Percentiles rank a stretch among this genome's conserved stretches.
These are phyloP conservation scores for Clitopilus passeckerianus DNA, from an alignment of 768 basidiomycete species.

Conservation along the genomic window DNA sequence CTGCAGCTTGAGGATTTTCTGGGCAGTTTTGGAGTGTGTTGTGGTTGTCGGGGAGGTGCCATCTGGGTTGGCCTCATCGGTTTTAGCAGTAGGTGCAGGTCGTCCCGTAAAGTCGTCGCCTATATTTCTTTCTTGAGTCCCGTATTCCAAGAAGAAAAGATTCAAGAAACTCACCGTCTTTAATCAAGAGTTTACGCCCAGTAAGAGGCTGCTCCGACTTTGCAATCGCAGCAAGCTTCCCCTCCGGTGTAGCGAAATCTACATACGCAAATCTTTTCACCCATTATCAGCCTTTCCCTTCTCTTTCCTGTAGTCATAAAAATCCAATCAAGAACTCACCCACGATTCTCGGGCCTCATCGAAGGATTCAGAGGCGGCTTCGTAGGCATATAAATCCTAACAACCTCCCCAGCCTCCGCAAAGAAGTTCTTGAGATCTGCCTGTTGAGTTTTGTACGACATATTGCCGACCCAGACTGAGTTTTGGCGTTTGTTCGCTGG, in stretches of 20 bases:
- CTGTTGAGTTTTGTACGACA: slow-evolving; percentile 83
- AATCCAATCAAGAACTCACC: slow-evolving; percentile 43
- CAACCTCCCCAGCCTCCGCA: slow-evolving; percentile 66
- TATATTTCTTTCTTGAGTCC: slow-evolving; percentile 25
- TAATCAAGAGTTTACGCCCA: slow-evolving; percentile 87
- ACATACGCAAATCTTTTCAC: slow-evolving; percentile 88
- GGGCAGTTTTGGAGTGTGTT: slow-evolving; percentile 61
- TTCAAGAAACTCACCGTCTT: slow-evolving; percentile 63
- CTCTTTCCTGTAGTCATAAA: neutral
- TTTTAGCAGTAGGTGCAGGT: slow-evolving; percentile 42
- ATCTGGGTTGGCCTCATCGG: slow-evolving; percentile 20
- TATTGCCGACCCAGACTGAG: slow-evolving; percentile 94
- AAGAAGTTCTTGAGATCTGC: slow-evolving; percentile 72
- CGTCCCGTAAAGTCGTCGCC: slow-evolving; percentile 73
- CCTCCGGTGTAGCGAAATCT: slow-evolving; percentile 80
- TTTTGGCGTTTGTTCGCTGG: slow-evolving; percentile 58
- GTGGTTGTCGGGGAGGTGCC: slow-evolving; percentile 21
- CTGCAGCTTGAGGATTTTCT: slow-evolving; percentile 72
- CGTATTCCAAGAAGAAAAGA: no score
- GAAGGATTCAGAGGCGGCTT: slow-evolving; percentile 48
- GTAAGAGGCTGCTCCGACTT: slow-evolving; percentile 79
- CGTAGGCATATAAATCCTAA: slow-evolving; percentile 82
- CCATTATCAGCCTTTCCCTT: neutral
- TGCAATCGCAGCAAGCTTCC: slow-evolving; percentile 69
- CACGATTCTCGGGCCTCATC: slow-evolving; percentile 65